A percentile compares a stretch with the other conserved stretches of the same genome.
phyloP scores from a whole-genome alignment of 805 yeast species.

The Nakazawaea anatomiae region DNA sequence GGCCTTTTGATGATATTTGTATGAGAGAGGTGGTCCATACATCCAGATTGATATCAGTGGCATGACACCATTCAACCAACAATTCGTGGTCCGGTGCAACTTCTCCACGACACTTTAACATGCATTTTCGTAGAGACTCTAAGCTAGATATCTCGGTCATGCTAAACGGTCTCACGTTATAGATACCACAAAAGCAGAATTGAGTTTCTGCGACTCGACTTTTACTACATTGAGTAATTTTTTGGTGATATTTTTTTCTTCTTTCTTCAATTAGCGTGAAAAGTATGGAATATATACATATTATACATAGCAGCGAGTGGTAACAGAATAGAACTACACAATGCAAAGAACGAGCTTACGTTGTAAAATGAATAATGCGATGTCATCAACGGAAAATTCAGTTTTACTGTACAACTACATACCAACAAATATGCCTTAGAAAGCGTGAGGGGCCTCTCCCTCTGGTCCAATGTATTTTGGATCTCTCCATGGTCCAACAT shows the following conservation, averaged over 20 bases:
- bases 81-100: background rate
- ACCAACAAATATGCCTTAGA: slow-evolving; percentile 13
- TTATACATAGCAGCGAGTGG: no score
- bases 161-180: background rate
- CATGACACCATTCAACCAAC: slow-evolving; percentile 18
- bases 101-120: background rate
- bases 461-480: slow-evolving; percentile 85
- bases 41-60: slow-evolving; percentile 5
- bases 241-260: background rate
- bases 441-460: slow-evolving; percentile 80
- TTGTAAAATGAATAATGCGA: no score
- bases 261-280: background rate
- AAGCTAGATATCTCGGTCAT: slow-evolving; percentile 1
- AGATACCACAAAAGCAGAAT: background rate
- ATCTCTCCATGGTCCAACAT: slow-evolving; percentile 98
- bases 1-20: slow-evolving; percentile 21
- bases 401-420: background rate
- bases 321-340: no score
- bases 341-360: no score
- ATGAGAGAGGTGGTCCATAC: slow-evolving; percentile 19
- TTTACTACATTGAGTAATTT: background rate
- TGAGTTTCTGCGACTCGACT: background rate
- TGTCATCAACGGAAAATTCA: no score
- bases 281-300: no score
- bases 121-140: background rate